Base-by-base conservation (phyloP, 2,329 filamentous ascomycete species). In the Verticillium longisporum region DNA sequence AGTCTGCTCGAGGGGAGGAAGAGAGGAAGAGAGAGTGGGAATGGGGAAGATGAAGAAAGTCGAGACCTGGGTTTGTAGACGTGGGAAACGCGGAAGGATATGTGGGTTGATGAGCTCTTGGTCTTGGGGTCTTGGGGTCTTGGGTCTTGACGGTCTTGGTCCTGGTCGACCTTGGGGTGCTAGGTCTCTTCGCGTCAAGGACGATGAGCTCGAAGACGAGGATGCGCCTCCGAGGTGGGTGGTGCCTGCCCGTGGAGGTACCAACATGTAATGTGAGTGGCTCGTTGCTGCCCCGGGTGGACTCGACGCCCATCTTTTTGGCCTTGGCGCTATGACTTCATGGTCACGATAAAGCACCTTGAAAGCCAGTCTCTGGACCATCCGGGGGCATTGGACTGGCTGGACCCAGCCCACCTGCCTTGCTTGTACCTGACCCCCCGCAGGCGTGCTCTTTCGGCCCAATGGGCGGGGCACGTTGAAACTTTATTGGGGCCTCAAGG, bases 321-420 rank as follows among this genome's bases (percentile, higher is more conserved):
- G 54, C 41, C 62, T 62, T 45, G 62, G 60, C 62, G 57, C 60
- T 64, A 64, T 65, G 63, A 64, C 62, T 65, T 65, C 63, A 65
- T 65, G 57, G 57, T 50, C 45, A 41, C 45, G 45, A 53, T 53
- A 53, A 53, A 53, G 45, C 45, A 53, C 45, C n/a, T 18, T 53
- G 45, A 18, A 53, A 53, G 45, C 45, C 45, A 53, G 45, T 53
- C 18, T 53, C 18, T 21, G 18, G 9, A 11, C 56, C 56, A 34
- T 41, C 56, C 11, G 34, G 56, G 56, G 56, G 36, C 18, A 41
- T 21, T 31, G 36, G n/a, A 41, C 36, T 26, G 36, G 18, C 55
- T 32, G n/a, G 55, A 36, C 36, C 26, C 9, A 56, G 34, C 21
- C 33, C 21, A 31, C 56, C 56, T 57, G 56, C 56, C 56, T 57